phyloP scores from a whole-genome alignment of 2,329 filamentous ascomycete species.

The Pseudocercospora vitis region DNA sequence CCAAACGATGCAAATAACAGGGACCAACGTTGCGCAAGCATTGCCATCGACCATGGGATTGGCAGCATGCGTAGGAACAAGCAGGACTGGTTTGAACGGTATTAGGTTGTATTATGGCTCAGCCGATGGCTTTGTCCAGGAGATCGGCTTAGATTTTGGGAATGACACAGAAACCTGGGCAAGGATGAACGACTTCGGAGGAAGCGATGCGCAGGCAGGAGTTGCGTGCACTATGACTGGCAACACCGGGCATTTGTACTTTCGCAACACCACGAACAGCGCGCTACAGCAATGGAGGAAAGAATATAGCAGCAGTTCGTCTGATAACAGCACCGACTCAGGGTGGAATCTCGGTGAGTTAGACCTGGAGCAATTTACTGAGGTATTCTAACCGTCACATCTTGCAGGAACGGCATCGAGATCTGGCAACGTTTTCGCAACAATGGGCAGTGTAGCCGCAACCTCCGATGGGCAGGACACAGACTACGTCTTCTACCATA shows the following conservation, averaged over 20 bases:
- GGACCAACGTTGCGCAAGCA: background rate
- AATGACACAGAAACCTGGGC: background rate
- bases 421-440: background rate
- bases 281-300: slow-evolving; percentile 2
- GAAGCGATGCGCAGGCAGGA: background rate
- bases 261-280: background rate
- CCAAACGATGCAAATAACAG: background rate
- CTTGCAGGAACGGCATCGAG: background rate
- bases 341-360: background rate
- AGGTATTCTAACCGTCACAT: background rate
- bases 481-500: slow-evolving; percentile 5
- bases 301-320: background rate
- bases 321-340: background rate
- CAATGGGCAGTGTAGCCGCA: background rate
- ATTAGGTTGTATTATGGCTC: slow-evolving; percentile 20
- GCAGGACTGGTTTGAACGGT: slow-evolving; percentile 16
- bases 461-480: slow-evolving; percentile 5
- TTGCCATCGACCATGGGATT: slow-evolving; percentile 10
- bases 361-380: no score
- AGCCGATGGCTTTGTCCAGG: background rate
- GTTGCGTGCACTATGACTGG: background rate
- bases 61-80: slow-evolving; percentile 15
- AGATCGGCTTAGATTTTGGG: background rate
- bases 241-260: background rate
- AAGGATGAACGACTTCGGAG: background rate